Base-by-base conservation (phyloP, 148 eudicot species). In the Fagopyrum homotropicum region DNA sequence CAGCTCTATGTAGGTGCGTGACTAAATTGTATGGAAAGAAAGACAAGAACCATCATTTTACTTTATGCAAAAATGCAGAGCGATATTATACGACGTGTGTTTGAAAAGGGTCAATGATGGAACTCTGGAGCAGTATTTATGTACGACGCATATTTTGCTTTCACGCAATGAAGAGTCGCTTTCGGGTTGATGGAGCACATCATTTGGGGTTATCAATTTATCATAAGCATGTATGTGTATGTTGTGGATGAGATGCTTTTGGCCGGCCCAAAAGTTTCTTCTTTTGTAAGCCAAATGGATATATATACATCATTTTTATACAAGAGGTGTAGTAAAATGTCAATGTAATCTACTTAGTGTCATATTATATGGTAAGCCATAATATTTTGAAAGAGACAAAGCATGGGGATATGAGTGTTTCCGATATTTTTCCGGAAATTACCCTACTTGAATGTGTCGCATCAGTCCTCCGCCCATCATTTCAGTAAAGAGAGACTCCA, bases 161-260 rank as follows among this genome's bases (percentile, higher is more conserved):
- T 61, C 68, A 29, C 43, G 40, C 8, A 61, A 43, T 29, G 63
- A 57, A 61, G 68, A 61, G 43, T 61, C 68, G 43, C 68, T 61
- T 61, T 61, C 68, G 68, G 30, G 14, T 11, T 55, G 15, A 17
- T 55, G 6, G 64, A 57, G 64, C 10, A 17, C 26, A 57, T 57
- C 26, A 22, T 22, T 22, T 6, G 63, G 9, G 51, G 51, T 48
- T 48, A 48, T 51, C 61, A 60, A 17, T 4, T 4, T 52, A 22
- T 22, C 26, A 22, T 0, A 22, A 22, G n/a, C 56, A 11, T 14
- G 56, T 4, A 52, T 55, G 22, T 55, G 22, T 55, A 16, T 4
- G 11, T 61, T 61, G 22, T 61, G 68, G 68, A 61, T 61, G 68
- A 61, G 44, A 61, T 61, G 68, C 40, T 29, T 61, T 61, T 61